A percentile compares a stretch with the other conserved stretches of the same genome.
Evolutionary conservation across 2,329 filamentous ascomycete species (phyloP).

Genomic region (Penicillium sp.): DNA sequence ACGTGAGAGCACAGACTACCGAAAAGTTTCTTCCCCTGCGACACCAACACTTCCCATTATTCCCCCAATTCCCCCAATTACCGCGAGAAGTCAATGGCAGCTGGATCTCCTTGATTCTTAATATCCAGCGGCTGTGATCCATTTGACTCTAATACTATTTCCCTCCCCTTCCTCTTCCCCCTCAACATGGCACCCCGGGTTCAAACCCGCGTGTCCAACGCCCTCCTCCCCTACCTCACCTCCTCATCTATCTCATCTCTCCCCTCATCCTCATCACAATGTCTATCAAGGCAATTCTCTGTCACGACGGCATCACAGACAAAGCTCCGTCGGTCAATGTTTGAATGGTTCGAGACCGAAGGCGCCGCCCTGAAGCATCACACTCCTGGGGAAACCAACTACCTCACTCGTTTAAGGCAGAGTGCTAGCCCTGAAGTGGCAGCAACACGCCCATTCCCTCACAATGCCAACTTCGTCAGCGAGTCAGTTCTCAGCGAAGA

Average conservation of each 20-base stretch:
- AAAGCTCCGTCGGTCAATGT: conserved; percentile 57
- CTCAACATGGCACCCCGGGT: conserved; percentile 44
- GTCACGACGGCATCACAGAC: conserved; percentile 44
- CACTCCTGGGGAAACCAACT: conserved; percentile 35
- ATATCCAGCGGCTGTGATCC: neutral
- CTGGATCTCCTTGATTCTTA: conserved; percentile 11
- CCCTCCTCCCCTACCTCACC: conserved; percentile 36
- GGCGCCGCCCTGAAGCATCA: conserved; percentile 36
- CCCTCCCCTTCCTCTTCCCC: conserved; percentile 3
- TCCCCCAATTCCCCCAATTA: conserved; percentile 23
- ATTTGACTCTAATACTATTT: neutral
- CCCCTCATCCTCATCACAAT: conserved; percentile 21
- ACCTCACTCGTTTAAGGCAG: conserved; percentile 23
- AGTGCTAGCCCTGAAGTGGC: neutral
- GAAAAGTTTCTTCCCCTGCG: conserved; percentile 36
- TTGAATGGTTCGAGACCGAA: conserved; percentile 56
- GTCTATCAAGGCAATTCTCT: conserved; percentile 34
- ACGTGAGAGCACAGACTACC: conserved; percentile 25
- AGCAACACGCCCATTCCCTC: conserved; percentile 65
- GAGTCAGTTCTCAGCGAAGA: conserved; percentile 73
- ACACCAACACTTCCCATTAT: conserved; percentile 14
- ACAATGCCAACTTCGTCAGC: conserved; percentile 71
- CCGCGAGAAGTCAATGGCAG: conserved; percentile 12
- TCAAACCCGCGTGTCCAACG: conserved; percentile 38
- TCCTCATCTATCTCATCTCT: conserved; percentile 25